Percentiles rank a stretch among this genome's conserved stretches.
These are phyloP conservation scores for Arabidopsis lyrata DNA, from an alignment of 441 rosid genomes.

Conservation along the genomic window DNA sequence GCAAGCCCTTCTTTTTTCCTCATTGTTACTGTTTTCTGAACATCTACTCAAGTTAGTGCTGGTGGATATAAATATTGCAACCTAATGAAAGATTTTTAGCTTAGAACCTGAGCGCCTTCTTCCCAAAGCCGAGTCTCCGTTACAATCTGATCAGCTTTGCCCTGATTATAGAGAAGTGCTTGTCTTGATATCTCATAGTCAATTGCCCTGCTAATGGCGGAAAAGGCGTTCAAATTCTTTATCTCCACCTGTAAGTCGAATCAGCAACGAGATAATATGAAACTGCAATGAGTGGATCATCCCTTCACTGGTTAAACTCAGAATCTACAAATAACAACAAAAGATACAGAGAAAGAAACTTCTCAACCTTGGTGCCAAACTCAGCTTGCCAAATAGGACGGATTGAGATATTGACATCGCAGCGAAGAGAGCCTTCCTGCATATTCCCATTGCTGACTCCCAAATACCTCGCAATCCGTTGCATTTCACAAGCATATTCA, in stretches of 20 bases:
- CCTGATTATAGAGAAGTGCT: constrained; percentile 70
- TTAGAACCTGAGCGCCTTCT: constrained; percentile 85
- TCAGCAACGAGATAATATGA: constrained; percentile 2
- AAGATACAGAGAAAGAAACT: not conserved
- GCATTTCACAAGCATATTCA: constrained; percentile 87
- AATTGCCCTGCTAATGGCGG: constrained; percentile 83
- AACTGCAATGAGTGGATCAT: constrained; percentile 19
- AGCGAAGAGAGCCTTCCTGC: constrained; percentile 97
- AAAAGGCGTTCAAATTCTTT: constrained; percentile 91
- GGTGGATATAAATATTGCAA: constrained; percentile 21
- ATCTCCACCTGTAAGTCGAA: constrained; percentile 75
- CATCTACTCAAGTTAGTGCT: constrained; percentile 42
- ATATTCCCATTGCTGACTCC: constrained; percentile 94
- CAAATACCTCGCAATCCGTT: constrained; percentile 84
- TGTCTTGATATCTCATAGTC: constrained; percentile 93
- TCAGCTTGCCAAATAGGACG: constrained; percentile 80
- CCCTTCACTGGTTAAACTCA: constrained; percentile 2
- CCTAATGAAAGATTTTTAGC: constrained; percentile 28
- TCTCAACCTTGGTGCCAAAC: constrained; percentile 88
- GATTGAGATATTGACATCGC: constrained; percentile 91
- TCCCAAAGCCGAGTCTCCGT: constrained; percentile 99
- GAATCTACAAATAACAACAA: constrained; percentile 18
- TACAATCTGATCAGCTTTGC: constrained; percentile 70
- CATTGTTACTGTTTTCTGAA: constrained; percentile 92
- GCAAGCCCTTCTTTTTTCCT: constrained; percentile 98